Evolutionary conservation across 352 stramenopile genomes (phyloP), one percentile per base, ranked within the genome.

Genomic region (Globisporangium acanthophoron): DNA sequence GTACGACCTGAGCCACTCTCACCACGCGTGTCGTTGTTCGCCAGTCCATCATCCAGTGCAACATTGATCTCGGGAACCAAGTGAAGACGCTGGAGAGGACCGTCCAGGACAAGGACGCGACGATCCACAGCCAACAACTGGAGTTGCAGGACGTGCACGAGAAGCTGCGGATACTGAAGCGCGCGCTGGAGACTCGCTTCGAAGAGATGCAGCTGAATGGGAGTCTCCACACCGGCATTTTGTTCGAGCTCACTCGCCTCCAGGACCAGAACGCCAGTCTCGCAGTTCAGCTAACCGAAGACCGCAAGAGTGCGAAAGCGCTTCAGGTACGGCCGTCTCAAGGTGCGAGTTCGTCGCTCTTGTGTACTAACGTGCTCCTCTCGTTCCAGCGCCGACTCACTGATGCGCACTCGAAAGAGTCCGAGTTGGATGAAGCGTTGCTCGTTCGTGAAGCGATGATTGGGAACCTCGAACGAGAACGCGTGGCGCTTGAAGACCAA

Each of bases 171-270:
- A 87, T 94, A 47, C 59, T 91, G 3, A 76, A 86, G 57, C 78
- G 82, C 5, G 82, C 85, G 27, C 71, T 94, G 4, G 80, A 91
- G 29, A 86, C 70, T 46, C 68, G 77, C 3, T 73, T 94, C 13
- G 82, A 92, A 27, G 66, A 82, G 29, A 65, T 90, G 3, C 57
- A 69, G 40, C 52, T 91, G 7, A 92, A 94, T 45, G 82, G 82
- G 3, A 87, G 73, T 53, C 49, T 92, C 12, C 83, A 90, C 55
- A 85, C 83, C 1, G 82, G 85, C 12, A 66, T 94, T 37, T 59
- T 94, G 3, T 90, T 88, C 52, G 82, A 92, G 62, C 74, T 94
- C 27, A 74, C 85, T 5, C 74, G 71, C 33, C 67, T 92, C 3
- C 82, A 94, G 50, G 82, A 94, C 7, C 67, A 90, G 37, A 74